Evolutionary conservation across 2,329 filamentous ascomycete species (phyloP), one percentile per base, ranked within the genome.

Genomic region (Ampelomyces quisqualis): DNA sequence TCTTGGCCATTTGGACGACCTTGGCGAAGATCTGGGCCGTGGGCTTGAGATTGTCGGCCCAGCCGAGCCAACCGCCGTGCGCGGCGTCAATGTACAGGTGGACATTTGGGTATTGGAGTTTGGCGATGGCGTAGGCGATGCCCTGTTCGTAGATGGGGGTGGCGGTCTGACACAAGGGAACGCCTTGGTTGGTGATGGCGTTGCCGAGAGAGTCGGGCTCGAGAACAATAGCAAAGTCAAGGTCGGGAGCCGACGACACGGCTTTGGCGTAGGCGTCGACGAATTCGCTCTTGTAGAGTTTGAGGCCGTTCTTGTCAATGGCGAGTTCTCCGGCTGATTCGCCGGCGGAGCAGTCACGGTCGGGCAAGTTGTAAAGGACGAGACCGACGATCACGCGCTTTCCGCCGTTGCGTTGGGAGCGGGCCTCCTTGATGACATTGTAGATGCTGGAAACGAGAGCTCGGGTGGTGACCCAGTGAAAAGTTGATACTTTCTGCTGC

Each of bases 321-420:
- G 85, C 79, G 34, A 97, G 81, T 70, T 97, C 91, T 36, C 86
- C 79, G 33, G 76, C 70, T 40, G 89, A 86, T 88, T 90, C 95
- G 55, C 74, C 72, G 38, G 87, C 88, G 61, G 86, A 86, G 66
- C 75, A 77, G 70, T 97, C 87, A 74, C 86, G 96, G 71, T 97
- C 91, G 77, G 97, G 91, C 3, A 97, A 81, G 23, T 80, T 78
- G 75, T 96, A 97, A 77, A 97, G 95, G 45, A 91, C 89, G 37
- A 62, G 56, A 7, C 58, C 58, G 3, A 59, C 55, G 14, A 59
- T 55, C 38, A 58, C 53, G 14, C 41, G 52, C 40, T 47, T 53
- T 24, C 39, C 30, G 2, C 46, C 38, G 26, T 52, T 55, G 24
- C 38, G 47, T 19, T 60, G 57, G 11, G 37, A 18, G 23, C 57